A percentile compares a stretch with the other conserved stretches of the same genome.
Evolutionary conservation across 2,329 filamentous ascomycete species (phyloP).

Genomic region (Aureobasidium namibiae): DNA sequence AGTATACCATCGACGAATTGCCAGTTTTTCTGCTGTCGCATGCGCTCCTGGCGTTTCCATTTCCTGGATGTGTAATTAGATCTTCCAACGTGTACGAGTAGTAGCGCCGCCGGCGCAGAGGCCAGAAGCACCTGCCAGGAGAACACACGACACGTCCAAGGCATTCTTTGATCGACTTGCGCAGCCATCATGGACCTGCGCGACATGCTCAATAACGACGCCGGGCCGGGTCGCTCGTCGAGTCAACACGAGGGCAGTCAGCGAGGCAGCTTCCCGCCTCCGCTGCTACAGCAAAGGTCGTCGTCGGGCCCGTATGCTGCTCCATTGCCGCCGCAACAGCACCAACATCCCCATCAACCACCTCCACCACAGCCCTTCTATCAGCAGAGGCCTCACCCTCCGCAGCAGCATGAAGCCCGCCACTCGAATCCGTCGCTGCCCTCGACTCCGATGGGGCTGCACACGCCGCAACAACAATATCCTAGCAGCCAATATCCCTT

Average conservation of each 20-base stretch:
- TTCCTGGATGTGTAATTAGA: neutral
- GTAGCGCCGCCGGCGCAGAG: neutral
- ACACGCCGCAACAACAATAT: conserved; percentile 5
- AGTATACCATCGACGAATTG: neutral
- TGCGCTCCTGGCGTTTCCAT: neutral
- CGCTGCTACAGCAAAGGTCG: conserved; percentile 15
- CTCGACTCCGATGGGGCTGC: neutral
- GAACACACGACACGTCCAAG: neutral
- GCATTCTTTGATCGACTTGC: neutral
- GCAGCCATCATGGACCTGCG: conserved; percentile 24
- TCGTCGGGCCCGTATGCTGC: neutral
- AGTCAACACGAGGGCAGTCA: conserved; percentile 16
- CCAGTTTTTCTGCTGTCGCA: neutral
- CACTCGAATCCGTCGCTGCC: neutral
- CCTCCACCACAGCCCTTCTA: neutral
- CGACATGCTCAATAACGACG: conserved; percentile 24
- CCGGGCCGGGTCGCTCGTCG: conserved; percentile 15
- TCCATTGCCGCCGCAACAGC: neutral
- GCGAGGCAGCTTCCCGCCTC: conserved; percentile 13
- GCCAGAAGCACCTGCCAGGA: neutral
- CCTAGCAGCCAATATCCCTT: conserved; percentile 10
- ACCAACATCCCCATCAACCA: neutral
- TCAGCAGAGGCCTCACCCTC: neutral
- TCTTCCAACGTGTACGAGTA: neutral
- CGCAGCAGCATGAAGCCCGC: neutral